Conservation (phyloP, 495 filamentous ascomycete genomes). For the Penicillium maclennaniae region DNA sequence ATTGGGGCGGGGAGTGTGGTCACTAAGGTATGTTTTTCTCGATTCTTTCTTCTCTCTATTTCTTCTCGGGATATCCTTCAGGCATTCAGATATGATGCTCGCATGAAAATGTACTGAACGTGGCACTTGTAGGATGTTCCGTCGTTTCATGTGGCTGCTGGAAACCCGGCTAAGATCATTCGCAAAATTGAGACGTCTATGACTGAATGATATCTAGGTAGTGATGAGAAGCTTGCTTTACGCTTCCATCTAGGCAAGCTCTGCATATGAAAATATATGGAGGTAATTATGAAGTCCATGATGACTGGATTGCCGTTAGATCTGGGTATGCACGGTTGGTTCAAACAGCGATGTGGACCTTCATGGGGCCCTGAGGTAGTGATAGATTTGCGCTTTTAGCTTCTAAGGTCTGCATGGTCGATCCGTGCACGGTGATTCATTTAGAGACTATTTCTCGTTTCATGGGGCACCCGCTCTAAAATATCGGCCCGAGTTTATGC, state of each 20-base stretch:
- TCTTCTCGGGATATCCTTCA: background rate
- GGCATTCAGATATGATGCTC: background rate
- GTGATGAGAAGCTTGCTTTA: background rate
- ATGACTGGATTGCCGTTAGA: background rate
- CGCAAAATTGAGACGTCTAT: slow-evolving; percentile 48
- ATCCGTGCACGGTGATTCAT: background rate
- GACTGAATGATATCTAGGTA: slow-evolving; percentile 2
- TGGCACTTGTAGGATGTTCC: slow-evolving; percentile 51
- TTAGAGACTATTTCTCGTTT: background rate
- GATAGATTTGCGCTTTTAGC: no score
- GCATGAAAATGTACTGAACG: background rate
- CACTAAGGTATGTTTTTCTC: slow-evolving; percentile 62
- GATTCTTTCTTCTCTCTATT: background rate
- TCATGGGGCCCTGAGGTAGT: no score
- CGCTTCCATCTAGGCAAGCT: no score
- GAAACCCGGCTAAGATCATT: slow-evolving; percentile 64
- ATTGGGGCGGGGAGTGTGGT: slow-evolving; percentile 89
- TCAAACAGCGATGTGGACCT: slow-evolving; percentile 5
- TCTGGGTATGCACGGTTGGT: slow-evolving; percentile 14
- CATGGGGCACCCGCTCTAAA: background rate
- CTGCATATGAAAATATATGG: no score
- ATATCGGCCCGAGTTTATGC: background rate
- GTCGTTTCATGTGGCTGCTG: slow-evolving; percentile 58
- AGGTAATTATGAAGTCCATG: background rate
- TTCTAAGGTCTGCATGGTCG: background rate